A percentile compares a stretch with the other conserved stretches of the same genome.
Conservation (phyloP, 768 basidiomycete species). For the Favolaschia claudopus region DNA sequence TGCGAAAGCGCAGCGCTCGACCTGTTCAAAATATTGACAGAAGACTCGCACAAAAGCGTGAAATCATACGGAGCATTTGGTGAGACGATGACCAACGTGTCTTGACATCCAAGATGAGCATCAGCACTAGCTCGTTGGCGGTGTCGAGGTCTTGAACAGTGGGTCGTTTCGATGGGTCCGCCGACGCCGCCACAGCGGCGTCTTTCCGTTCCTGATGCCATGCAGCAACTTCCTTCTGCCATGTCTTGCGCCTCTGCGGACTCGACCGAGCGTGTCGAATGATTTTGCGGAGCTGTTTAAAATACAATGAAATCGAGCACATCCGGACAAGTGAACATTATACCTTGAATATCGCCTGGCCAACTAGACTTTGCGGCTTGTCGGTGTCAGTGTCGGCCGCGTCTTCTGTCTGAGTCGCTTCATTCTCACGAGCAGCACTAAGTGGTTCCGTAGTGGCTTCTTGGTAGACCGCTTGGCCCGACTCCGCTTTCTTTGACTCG, state of each 20-base stretch:
- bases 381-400: background rate
- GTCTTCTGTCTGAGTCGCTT: background rate
- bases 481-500: background rate
- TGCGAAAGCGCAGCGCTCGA: background rate
- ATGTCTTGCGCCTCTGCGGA: background rate
- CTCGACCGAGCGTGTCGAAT: background rate
- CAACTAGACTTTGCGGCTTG: background rate
- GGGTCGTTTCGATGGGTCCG: too few species aligned
- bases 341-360: background rate
- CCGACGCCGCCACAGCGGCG: too few species aligned
- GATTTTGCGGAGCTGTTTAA: background rate
- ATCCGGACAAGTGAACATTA: background rate
- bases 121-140: too few species aligned
- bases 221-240: conserved; percentile 1
- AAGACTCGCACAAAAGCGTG: background rate
- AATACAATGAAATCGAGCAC: background rate
- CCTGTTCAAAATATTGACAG: background rate
- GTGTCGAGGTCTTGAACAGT: too few species aligned
- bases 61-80: background rate
- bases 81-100: background rate
- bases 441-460: background rate
- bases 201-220: too few species aligned
- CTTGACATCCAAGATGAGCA: background rate
- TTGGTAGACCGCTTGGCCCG: conserved; percentile 2
- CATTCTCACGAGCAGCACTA: background rate